Base-by-base conservation (phyloP, 2,329 filamentous ascomycete species). In the Calonectria multiphialidica region DNA sequence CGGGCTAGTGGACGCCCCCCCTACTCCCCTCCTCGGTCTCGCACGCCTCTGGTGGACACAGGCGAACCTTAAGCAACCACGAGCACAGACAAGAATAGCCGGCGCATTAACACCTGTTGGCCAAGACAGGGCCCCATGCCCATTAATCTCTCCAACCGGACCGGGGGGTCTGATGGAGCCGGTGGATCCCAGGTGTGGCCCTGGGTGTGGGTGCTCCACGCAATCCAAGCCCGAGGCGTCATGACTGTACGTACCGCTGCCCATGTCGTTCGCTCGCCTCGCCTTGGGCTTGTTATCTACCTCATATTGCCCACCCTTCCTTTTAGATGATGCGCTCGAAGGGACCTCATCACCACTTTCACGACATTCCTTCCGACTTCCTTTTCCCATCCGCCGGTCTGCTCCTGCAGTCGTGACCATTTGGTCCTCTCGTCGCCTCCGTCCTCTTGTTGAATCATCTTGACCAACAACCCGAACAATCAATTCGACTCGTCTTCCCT, bases 1-100 rank as follows among this genome's bases (percentile, higher is more conserved):
- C 33, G 49, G 72, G 74, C 69, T 80, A 80, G 81, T 77, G 71
- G 77, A 79, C 79, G 73, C 78, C 75, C 76, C 74, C 72, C 57
- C n/a, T 47, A 53, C 45, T 50, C 59, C 75, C 76, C 65, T 42
- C 23, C 64, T 49, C 16, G n/a, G 44, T 23, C 62, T 50, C 49
- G 33, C 33, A 65, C 62, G 21, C 62, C 42, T 65, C 62, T 62
- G 57, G 66, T 62, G 57, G 66, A 72, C 66, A 67, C 79, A 79
- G 77, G 80, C 81, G 78, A 84, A 81, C 78, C 79, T 82, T 84
- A 76, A 76, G 72, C 68, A 66, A 67, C 70, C 66, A 62, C 55
- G 73, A 76, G 77, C 78, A 78, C 77, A 76, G 82, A 84, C 83
- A 85, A 86, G 84, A 87, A 87, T 86, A 87, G 85, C 82, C 82